phyloP scores from a whole-genome alignment of 2,329 filamentous ascomycete species.

The Aspergillus uvarum region DNA sequence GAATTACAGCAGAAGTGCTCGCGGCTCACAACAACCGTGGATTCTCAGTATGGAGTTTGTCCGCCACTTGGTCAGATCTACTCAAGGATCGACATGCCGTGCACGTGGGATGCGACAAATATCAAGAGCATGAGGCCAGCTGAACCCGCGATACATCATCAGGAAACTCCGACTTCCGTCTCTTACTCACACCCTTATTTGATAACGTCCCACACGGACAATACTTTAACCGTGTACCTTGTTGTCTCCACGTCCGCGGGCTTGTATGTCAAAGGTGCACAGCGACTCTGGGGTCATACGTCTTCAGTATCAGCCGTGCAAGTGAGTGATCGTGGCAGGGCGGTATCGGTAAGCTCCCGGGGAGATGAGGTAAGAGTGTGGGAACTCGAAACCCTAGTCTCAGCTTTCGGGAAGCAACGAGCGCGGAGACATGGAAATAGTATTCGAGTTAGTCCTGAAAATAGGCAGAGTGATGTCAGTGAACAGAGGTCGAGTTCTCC shows the following conservation, averaged over 20 bases:
- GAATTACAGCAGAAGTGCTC: slow-evolving; percentile 45
- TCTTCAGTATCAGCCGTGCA: slow-evolving; percentile 84
- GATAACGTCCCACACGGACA: slow-evolving; percentile 78
- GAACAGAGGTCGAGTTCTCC: slow-evolving; percentile 22
- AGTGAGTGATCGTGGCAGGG: slow-evolving; percentile 80
- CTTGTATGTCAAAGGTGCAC: slow-evolving; percentile 70
- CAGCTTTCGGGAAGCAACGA: slow-evolving; percentile 46
- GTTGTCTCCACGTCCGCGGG: slow-evolving; percentile 68
- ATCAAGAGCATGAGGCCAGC: slow-evolving; percentile 16
- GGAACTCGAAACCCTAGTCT: slow-evolving; percentile 76
- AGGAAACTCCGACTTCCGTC: slow-evolving; percentile 59
- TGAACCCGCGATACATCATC: slow-evolving; percentile 35
- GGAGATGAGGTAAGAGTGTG: slow-evolving; percentile 81
- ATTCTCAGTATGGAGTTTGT: slow-evolving; percentile 37
- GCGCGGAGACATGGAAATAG: slow-evolving; percentile 51
- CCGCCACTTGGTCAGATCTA: slow-evolving; percentile 11
- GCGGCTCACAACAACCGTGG: slow-evolving; percentile 41
- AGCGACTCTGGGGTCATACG: slow-evolving; percentile 85
- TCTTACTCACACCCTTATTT: slow-evolving; percentile 83
- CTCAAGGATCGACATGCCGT: slow-evolving; percentile 14
- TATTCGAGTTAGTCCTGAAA: slow-evolving; percentile 52
- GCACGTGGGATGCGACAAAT: slow-evolving; percentile 25
- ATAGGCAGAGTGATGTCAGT: slow-evolving; percentile 22
- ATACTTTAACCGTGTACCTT: slow-evolving; percentile 79
- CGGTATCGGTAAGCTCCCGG: slow-evolving; percentile 80